phyloP scores from a whole-genome alignment of 495 filamentous ascomycete genomes.

The Penicillium macrosclerotiorum region DNA sequence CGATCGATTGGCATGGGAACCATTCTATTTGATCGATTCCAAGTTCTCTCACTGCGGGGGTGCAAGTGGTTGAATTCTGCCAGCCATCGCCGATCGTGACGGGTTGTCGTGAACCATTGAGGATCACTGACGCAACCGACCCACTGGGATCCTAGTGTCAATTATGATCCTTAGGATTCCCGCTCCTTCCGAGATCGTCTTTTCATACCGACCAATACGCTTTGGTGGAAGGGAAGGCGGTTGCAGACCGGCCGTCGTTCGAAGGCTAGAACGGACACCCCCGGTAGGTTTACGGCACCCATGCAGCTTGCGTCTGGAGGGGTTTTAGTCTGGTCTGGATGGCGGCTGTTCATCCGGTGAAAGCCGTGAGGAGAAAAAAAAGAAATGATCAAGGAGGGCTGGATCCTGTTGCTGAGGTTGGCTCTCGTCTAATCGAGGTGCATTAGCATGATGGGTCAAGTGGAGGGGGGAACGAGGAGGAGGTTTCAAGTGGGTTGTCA shows the following conservation, averaged over 20 bases:
- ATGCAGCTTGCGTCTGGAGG: neutral
- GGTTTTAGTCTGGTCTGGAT: neutral
- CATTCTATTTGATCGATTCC: neutral
- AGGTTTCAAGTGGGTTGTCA: neutral
- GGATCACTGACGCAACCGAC: constrained; percentile 13
- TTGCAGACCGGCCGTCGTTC: too few species aligned
- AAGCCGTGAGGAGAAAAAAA: constrained; percentile 9
- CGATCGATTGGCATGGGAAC: constrained; percentile 15
- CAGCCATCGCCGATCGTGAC: constrained; percentile 11
- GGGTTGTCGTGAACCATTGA: constrained; percentile 11
- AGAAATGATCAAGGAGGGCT: neutral
- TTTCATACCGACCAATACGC: too few species aligned
- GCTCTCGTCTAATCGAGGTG: constrained; percentile 11
- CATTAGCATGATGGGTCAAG: constrained; percentile 15
- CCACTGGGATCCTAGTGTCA: constrained; percentile 13
- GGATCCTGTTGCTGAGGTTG: neutral
- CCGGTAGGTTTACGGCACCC: neutral
- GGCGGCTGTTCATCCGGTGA: constrained; percentile 4
- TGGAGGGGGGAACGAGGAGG: neutral
- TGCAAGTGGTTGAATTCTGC: constrained; percentile 3
- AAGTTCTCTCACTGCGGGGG: constrained; percentile 8
- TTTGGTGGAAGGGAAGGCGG: too few species aligned
- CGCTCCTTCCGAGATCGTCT: constrained; percentile 12
- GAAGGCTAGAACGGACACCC: too few species aligned
- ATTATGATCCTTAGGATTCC: neutral